Evolutionary conservation across 441 rosid genomes (phyloP), one percentile per base, ranked within the genome.

Genomic region (Pelargonium hybrid): DNA sequence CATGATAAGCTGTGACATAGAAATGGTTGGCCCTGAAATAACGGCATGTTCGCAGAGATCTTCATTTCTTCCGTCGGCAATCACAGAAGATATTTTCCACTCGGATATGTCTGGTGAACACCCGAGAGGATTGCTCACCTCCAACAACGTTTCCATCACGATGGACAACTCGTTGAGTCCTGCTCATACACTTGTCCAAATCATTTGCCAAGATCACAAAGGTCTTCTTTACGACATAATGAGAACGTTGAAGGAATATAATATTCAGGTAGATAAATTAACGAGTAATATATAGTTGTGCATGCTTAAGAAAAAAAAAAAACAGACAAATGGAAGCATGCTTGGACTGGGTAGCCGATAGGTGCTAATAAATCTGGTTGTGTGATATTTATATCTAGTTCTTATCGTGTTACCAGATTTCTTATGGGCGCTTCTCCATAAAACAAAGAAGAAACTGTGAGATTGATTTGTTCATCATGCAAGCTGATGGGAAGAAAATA

Each of bases 211-310:
- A 78, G 93, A 89, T 76, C 98, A 85, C 80, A 93, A 93, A 80
- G 97, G 94, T 31, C 93, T 91, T 75, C 87, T 91, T 13, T 91
- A 87, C 15, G 98, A 93, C 79, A 84, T 91, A 69, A 89, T 89
- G 93, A 83, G 98, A 77, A 93, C 96, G 63, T 81, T 93, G 59
- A 91, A 93, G 79, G 96, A 93, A 78, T 93, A 83, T 78, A 91
- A 88, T 75, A 83, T 89, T 75, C 89, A 93, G 98, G 97, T 93
- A 80, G 59, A 68, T 75, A 47, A 65, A 76, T 31, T n/a, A n/a
- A n/a, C n/a, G n/a, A n/a, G n/a, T n/a, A n/a, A n/a, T n/a, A n/a
- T n/a, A n/a, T n/a, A n/a, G n/a, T n/a, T n/a, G n/a, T n/a, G n/a
- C n/a, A n/a, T n/a, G n/a, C n/a, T n/a, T n/a, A n/a, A n/a, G n/a